phyloP scores from a whole-genome alignment of 2,329 filamentous ascomycete species.

The Colletotrichum sp. region DNA sequence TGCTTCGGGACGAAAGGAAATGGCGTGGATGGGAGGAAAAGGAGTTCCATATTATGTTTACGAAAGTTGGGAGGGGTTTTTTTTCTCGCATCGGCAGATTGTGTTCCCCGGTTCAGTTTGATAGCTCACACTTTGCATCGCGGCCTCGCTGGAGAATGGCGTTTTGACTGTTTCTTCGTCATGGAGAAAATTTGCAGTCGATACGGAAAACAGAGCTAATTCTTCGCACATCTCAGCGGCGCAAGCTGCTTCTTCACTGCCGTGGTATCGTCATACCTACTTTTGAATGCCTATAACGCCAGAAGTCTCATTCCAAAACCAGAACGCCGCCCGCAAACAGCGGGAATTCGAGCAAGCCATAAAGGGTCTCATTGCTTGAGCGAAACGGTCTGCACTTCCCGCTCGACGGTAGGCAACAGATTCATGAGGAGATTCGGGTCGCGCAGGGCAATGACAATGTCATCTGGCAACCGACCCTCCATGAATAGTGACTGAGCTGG shows the following conservation, averaged over 20 bases:
- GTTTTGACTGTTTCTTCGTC: neutral
- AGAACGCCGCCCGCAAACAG: neutral
- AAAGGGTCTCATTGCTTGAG: neutral
- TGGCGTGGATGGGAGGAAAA: neutral
- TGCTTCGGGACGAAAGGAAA: neutral
- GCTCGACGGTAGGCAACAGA: constrained; percentile 73
- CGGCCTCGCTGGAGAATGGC: neutral
- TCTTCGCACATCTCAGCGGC: neutral
- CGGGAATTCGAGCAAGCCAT: neutral
- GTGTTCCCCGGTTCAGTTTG: neutral
- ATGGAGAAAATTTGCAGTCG: neutral
- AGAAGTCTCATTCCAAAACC: neutral
- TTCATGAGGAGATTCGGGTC: constrained; percentile 79
- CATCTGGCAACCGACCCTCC: constrained; percentile 64
- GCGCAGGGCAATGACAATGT: constrained; percentile 76
- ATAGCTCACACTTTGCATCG: neutral
- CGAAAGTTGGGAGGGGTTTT: neutral
- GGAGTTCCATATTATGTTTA: neutral
- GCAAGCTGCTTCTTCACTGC: neutral
- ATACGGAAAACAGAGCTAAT: neutral
- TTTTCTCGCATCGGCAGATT: neutral
- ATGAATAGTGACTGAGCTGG: constrained; percentile 49
- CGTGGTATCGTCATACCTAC: neutral
- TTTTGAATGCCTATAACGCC: constrained; percentile 14
- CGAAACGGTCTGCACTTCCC: constrained; percentile 56